These are phyloP conservation scores for Fraxinus pennsylvanica DNA, from an alignment of 257 asterid genomes.

Conservation along the genomic window DNA sequence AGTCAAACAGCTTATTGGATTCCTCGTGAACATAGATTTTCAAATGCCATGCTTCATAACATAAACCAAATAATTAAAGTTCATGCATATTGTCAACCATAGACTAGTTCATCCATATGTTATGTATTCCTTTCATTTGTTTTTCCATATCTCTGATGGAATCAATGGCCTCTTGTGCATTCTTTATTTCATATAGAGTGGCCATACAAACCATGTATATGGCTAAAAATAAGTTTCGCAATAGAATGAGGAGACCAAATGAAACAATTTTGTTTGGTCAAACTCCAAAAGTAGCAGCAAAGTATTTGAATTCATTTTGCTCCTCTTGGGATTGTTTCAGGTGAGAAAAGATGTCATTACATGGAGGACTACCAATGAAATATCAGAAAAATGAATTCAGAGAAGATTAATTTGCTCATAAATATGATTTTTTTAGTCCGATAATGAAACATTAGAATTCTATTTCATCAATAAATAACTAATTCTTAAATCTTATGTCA, in stretches of 20 bases:
- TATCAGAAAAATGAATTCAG: not conserved
- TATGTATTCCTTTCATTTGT: not conserved
- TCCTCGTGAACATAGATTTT: not conserved
- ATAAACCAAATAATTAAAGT: not conserved
- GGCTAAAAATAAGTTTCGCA: not conserved
- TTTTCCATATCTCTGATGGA: not conserved
- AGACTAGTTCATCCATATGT: not conserved
- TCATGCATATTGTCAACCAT: not conserved
- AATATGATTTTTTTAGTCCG: not conserved
- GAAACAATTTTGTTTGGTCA: not conserved
- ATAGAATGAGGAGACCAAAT: not conserved
- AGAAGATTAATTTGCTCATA: not conserved
- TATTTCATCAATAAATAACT: not conserved
- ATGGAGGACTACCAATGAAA: not conserved
- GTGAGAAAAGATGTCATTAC: not conserved
- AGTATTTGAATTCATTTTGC: not conserved
- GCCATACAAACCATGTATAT: not conserved
- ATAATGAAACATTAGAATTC: not conserved
- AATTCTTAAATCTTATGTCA: not conserved
- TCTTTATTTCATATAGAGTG: not conserved
- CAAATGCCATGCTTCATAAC: not conserved
- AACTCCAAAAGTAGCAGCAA: not conserved
- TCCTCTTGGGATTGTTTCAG: not conserved
- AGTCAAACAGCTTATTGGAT: not conserved
- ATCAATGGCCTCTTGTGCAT: not conserved